These are phyloP conservation scores for Bertia moriformis DNA, from an alignment of 2,329 filamentous ascomycete species.

Conservation along the genomic window DNA sequence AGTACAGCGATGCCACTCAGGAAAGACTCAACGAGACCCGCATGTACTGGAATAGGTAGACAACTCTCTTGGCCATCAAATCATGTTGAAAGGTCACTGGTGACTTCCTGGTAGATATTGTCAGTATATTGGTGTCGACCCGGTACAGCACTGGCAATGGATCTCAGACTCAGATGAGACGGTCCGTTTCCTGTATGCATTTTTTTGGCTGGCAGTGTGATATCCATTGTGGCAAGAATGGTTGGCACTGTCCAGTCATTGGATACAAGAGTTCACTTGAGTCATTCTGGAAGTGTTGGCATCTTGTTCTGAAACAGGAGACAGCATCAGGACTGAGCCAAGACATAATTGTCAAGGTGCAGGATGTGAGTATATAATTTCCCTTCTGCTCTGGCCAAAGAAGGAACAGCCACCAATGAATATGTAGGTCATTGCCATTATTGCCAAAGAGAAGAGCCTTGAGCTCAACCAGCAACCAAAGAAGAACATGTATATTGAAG, in stretches of 20 bases:
- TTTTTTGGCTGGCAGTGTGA: conserved; percentile 9
- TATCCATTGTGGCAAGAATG: conserved; percentile 6
- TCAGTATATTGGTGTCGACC: conserved; percentile 6
- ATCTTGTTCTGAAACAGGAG: conserved; percentile 7
- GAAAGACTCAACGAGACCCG: conserved; percentile 10
- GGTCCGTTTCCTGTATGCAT: conserved; percentile 10
- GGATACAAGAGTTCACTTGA: conserved; percentile 7
- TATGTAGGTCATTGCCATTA: conserved; percentile 10
- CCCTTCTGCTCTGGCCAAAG: conserved; percentile 1
- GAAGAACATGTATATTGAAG: conserved; percentile 14
- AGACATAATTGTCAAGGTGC: conserved; percentile 5
- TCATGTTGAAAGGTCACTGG: conserved; percentile 1
- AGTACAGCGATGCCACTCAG: conserved; percentile 11
- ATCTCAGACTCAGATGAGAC: conserved; percentile 12
- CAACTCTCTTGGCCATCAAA: background rate
- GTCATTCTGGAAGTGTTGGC: conserved; percentile 9
- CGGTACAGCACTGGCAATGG: conserved; percentile 6
- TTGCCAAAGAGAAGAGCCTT: conserved; percentile 11
- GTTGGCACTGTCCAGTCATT: conserved; percentile 5
- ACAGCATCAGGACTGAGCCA: conserved; percentile 5
- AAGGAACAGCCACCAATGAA: background rate
- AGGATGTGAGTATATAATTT: conserved; percentile 4
- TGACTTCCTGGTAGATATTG: conserved; percentile 9
- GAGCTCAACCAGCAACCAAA: conserved; percentile 8
- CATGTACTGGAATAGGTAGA: conserved; percentile 10